These are phyloP conservation scores for Penicillium angulare DNA, from an alignment of 495 filamentous ascomycete genomes.

Conservation along the genomic window DNA sequence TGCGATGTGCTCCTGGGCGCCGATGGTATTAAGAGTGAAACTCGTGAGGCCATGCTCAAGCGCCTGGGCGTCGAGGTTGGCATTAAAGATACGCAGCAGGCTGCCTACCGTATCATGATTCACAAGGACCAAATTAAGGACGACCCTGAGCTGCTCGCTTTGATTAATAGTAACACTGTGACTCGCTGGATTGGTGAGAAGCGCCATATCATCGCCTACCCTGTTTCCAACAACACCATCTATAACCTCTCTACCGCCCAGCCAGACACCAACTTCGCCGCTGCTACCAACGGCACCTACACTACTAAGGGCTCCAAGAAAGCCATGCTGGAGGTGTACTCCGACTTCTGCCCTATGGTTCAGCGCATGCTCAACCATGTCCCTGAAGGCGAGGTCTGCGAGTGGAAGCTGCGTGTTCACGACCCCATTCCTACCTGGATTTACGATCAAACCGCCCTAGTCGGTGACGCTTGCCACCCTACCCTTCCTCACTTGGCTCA, in stretches of 20 bases:
- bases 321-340: conserved; percentile 64
- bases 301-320: conserved; percentile 70
- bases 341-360: conserved; percentile 70
- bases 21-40: conserved; percentile 70
- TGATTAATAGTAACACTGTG: conserved; percentile 65
- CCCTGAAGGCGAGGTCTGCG: conserved; percentile 75
- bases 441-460: conserved; percentile 60
- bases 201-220: conserved; percentile 81
- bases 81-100: conserved; percentile 71
- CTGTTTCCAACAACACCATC: conserved; percentile 68
- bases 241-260: conserved; percentile 79
- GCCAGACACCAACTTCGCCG: conserved; percentile 70
- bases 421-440: conserved; percentile 70
- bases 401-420: conserved; percentile 77
- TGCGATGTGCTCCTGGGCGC: conserved; percentile 69
- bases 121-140: conserved; percentile 61
- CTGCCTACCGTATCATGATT: conserved; percentile 85
- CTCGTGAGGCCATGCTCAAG: conserved; percentile 61
- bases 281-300: conserved; percentile 71
- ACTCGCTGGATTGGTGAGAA: conserved; percentile 77
- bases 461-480: conserved; percentile 79
- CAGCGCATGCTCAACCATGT: conserved; percentile 74
- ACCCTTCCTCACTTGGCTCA: conserved; percentile 76
- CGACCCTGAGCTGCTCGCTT: conserved; percentile 64
- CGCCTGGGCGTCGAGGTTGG: conserved; percentile 51